Evolutionary conservation across 1,139 yeast species (phyloP).

Genomic region (Waltiozyma sp.): DNA sequence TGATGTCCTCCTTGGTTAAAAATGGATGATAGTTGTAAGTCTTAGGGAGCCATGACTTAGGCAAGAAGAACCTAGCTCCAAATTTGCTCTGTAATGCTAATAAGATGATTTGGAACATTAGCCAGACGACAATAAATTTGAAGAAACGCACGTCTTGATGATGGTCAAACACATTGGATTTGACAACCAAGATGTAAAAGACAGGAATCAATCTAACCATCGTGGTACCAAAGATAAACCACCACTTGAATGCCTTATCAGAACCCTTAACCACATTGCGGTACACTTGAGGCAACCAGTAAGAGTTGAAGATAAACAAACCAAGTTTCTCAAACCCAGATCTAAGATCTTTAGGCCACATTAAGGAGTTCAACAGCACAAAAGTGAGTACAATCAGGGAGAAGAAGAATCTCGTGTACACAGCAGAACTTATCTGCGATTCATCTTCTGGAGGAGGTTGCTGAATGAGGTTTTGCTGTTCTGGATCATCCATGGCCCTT

Average conservation of each 20-base stretch:
- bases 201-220: conserved; percentile 54
- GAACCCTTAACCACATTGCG: conserved; percentile 69
- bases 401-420: conserved; percentile 55
- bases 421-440: conserved; percentile 44
- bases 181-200: conserved; percentile 41
- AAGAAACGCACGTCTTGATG: conserved; percentile 42
- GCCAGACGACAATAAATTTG: conserved; percentile 34
- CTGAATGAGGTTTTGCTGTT: conserved; percentile 8
- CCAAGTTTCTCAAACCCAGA: conserved; percentile 45
- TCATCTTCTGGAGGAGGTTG: conserved; percentile 33
- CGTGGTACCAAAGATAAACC: conserved; percentile 59
- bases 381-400: conserved; percentile 49
- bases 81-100: conserved; percentile 51
- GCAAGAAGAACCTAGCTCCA: conserved; percentile 81
- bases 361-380: conserved; percentile 41
- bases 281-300: conserved; percentile 87
- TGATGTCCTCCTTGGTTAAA: conserved; percentile 49
- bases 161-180: conserved; percentile 39
- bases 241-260: conserved; percentile 56
- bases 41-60: conserved; percentile 60
- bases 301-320: conserved; percentile 47
- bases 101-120: conserved; percentile 39
- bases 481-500: conserved; percentile 29
- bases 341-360: conserved; percentile 57
- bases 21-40: conserved; percentile 76